A percentile compares a stretch with the other conserved stretches of the same genome.
These are phyloP conservation scores for Podaxis carcinomalis DNA, from an alignment of 768 basidiomycete genomes.

Conservation along the genomic window DNA sequence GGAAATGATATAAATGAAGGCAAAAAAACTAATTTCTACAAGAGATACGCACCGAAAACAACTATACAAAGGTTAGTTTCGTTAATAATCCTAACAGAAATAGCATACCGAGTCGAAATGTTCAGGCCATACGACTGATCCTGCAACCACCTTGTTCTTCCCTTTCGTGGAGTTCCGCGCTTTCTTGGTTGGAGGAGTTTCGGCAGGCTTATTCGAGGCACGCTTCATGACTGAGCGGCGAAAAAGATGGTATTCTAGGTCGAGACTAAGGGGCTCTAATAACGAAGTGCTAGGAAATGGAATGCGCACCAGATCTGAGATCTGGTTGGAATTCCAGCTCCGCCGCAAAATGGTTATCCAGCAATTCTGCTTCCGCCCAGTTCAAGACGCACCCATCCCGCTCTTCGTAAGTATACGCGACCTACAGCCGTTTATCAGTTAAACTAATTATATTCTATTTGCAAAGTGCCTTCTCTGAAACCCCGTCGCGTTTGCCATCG, in stretches of 20 bases:
- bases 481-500: background rate
- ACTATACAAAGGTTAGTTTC: background rate
- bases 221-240: conserved; percentile 1
- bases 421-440: background rate
- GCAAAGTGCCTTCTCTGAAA: background rate
- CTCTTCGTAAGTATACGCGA: background rate
- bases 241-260: background rate
- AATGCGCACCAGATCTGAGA: background rate
- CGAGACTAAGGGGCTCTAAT: background rate
- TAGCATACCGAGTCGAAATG: conserved; percentile 54
- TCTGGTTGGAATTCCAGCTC: conserved; percentile 8
- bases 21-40: background rate
- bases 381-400: background rate
- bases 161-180: background rate
- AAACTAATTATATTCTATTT: background rate
- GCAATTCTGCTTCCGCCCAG: background rate
- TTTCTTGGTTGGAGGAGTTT: background rate
- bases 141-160: conserved; percentile 2
- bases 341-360: background rate
- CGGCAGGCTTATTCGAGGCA: background rate
- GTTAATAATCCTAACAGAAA: background rate
- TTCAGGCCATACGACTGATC: conserved; percentile 46
- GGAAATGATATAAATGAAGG: background rate
- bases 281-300: background rate
- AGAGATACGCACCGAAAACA: conserved; percentile 1